Evolutionary conservation across 106 monocot genomes (phyloP), one percentile per base, ranked within the genome.

Genomic region (Dendrobium officinale): DNA sequence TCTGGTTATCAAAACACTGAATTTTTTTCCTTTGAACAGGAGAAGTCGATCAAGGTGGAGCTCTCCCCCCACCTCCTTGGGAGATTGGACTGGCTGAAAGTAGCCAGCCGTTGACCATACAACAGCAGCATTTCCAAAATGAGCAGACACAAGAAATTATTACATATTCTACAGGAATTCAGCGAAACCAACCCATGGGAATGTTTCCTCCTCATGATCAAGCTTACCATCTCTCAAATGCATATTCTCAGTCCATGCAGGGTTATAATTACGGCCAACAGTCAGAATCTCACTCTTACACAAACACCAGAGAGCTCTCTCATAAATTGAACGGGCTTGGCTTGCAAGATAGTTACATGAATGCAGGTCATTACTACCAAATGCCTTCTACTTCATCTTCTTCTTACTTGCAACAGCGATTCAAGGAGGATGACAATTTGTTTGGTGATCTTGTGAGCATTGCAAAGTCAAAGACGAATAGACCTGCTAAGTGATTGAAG

Each of bases 31-130:
- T 55, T 29, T 61, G 43, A 27, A 42, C 77, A 91, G 94, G 79
- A 77, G 43, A 79, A 79, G 74, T 77, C 83, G 87, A 88, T 75
- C 88, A 90, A 80, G 56, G 42, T 81, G 87, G 78, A 55, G 89
- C 79, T 54, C 82, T 91, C 61, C 90, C 92, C 8, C 90, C 83
- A 42, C 92, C 92, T 45, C 95, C 92, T 45, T 95, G 95, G 92
- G 92, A 92, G 80, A 76, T 86, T 55, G 82, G 86, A 79, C 29
- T 79, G 55, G 66, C 55, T 5, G 81, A 89, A 66, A 84, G 67
- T 70, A 73, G 16, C 45, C 82, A 77, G 72, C 16, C 59, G 9
- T 67, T 67, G 68, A 61, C 1, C 24, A 40, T 79, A 3, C 82
- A 82, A 24, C 51, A 51, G 42, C 83, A 79, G 49, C 77, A 33